Base-by-base conservation (phyloP, 2,329 filamentous ascomycete species). In the Amauroascus verrucosus region DNA sequence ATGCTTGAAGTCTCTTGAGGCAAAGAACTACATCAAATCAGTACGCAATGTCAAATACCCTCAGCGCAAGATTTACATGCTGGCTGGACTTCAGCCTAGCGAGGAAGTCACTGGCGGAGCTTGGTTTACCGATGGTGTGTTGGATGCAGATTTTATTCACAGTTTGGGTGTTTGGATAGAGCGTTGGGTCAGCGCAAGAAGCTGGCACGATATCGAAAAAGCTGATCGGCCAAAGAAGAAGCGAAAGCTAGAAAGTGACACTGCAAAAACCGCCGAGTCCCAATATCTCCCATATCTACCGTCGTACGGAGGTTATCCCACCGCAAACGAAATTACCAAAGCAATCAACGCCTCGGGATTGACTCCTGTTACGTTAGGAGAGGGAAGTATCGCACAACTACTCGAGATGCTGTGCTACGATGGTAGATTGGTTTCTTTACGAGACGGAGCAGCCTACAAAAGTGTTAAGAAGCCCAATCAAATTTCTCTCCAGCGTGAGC, bases 41-140 rank as follows among this genome's bases (percentile, higher is more conserved):
- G 89, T 97, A 72, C 93, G 91, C 72, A 93, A 85, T 68, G 89
- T 95, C 70, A 89, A 95, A 72, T 84, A 86, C 65, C 88, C 88
- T 26, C 86, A 84, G 60, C 86, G 93, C 66, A 95, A 95, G 72
- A 95, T 95, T 79, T 98, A 93, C 76, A 95, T 98, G 78, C 84
- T 95, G 64, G 82, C 84, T 51, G 84, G 84, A 58, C 79, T 98
- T 56, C 81, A 83, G 9, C 91, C 93, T 0, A 88, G 85, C 51
- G 90, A 96, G 57, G 86, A 93, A 57, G 87, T 94, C 45, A 95
- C 89, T 0, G 93, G 93, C 46, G 93, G 93, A 1, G 86, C 88
- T 7, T 98, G 91, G 88, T 96, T 93, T 68, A 90, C 87, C 6
- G 89, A 95, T 58, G 87, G 88, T 50, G 86, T 90, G 59, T 78